Conservation (phyloP, 2,329 filamentous ascomycete species). For the Ophiostoma sp. region DNA sequence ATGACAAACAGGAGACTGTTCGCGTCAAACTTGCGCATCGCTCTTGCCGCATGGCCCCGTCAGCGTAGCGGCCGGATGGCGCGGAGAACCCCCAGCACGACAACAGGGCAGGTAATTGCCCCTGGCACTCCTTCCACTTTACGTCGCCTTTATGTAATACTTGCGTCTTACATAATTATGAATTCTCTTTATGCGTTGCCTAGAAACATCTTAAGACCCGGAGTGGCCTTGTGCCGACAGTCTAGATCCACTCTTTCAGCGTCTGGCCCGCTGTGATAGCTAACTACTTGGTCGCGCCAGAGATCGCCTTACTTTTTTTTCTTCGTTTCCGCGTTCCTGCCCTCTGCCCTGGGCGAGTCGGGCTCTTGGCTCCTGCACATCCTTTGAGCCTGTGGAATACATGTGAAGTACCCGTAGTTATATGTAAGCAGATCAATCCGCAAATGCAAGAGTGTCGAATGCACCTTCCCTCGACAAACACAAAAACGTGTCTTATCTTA, state of each 20-base stretch:
- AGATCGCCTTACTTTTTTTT: conserved; percentile 14
- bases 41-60: neutral
- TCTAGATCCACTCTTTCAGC: conserved; percentile 12
- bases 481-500: conserved; percentile 7
- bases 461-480: neutral
- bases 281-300: conserved; percentile 9
- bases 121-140: neutral
- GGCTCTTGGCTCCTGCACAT: neutral
- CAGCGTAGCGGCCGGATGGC: neutral
- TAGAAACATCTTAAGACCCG: conserved; percentile 6
- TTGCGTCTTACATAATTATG: neutral
- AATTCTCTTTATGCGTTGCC: conserved; percentile 4
- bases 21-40: neutral
- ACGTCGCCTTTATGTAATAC: neutral
- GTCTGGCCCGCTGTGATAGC: conserved; percentile 3
- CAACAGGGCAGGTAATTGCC: neutral
- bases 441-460: neutral
- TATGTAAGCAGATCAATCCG: neutral
- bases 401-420: neutral
- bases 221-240: conserved; percentile 8
- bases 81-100: neutral
- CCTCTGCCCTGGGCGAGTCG: no score
- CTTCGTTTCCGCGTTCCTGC: conserved; percentile 10
- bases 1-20: conserved; percentile 5
- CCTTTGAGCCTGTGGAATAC: neutral